Percentiles rank a stretch among this genome's conserved stretches.
phyloP scores from a whole-genome alignment of 2,329 filamentous ascomycete genomes.

The Stachybotrys chlorohalonatus region DNA sequence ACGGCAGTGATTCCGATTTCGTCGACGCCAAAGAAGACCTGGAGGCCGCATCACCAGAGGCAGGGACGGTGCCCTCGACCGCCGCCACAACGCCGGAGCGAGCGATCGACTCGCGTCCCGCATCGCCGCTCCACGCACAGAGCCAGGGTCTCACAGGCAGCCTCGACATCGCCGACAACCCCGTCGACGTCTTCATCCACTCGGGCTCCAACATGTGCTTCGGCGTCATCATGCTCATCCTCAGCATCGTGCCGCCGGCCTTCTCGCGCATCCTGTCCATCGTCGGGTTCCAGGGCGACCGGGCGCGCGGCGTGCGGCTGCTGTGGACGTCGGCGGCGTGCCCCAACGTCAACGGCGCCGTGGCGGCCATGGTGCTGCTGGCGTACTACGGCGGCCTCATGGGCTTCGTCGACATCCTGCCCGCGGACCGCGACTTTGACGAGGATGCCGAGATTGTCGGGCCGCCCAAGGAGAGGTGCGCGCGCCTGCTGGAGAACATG shows the following conservation, averaged over 20 bases:
- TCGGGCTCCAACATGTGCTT: slow-evolving; percentile 86
- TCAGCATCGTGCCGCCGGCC: slow-evolving; percentile 88
- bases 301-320: slow-evolving; percentile 71
- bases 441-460: slow-evolving; percentile 52
- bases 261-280: slow-evolving; percentile 82
- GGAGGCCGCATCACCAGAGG: slow-evolving; percentile 27
- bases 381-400: slow-evolving; percentile 84
- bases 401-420: slow-evolving; percentile 80
- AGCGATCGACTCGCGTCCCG: neutral
- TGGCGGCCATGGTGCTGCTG: slow-evolving; percentile 72
- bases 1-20: slow-evolving; percentile 5
- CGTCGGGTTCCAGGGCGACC: slow-evolving; percentile 85
- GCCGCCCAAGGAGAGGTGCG: slow-evolving; percentile 63
- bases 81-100: slow-evolving; percentile 9
- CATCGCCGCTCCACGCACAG: neutral
- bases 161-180: slow-evolving; percentile 58
- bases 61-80: slow-evolving; percentile 17
- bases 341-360: slow-evolving; percentile 83
- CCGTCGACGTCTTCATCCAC: slow-evolving; percentile 81
- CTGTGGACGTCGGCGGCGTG: slow-evolving; percentile 86
- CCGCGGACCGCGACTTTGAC: slow-evolving; percentile 44
- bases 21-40: slow-evolving; percentile 35
- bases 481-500: slow-evolving; percentile 63
- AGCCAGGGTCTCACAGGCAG: slow-evolving; percentile 36
- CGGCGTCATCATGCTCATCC: slow-evolving; percentile 72